Evolutionary conservation across 441 rosid genomes (phyloP).

Genomic region (Rhodomyrtus psidioides): DNA sequence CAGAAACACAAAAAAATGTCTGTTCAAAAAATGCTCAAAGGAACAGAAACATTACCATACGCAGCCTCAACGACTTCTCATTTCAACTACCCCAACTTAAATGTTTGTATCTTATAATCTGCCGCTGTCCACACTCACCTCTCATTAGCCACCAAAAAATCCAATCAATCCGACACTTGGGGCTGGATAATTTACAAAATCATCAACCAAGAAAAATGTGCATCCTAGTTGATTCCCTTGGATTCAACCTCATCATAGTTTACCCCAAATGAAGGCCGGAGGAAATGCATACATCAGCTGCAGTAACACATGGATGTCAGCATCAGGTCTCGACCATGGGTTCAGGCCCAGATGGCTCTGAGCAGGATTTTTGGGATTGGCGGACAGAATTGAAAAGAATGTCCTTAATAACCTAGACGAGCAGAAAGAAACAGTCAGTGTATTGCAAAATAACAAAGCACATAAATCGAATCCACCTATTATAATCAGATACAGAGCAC

Average conservation of each 20-base stretch:
- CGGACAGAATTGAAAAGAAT: slow-evolving; percentile 81
- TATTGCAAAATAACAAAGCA: neutral
- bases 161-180: neutral
- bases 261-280: neutral
- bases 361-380: slow-evolving; percentile 37
- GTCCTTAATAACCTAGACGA: slow-evolving; percentile 78
- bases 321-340: slow-evolving; percentile 88
- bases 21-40: too few species aligned
- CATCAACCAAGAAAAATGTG: neutral
- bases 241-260: neutral
- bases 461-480: neutral
- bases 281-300: neutral
- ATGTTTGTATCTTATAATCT: neutral
- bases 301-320: neutral
- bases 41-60: too few species aligned
- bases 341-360: slow-evolving; percentile 65
- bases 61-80: neutral
- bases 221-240: neutral
- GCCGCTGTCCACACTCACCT: neutral
- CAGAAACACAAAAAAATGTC: too few species aligned
- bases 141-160: neutral
- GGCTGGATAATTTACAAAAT: neutral
- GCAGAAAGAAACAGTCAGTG: neutral
- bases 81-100: neutral
- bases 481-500: neutral